Percentiles rank a stretch among this genome's conserved stretches.
Evolutionary conservation across 331 rosid genomes (phyloP).

Genomic region (Quercus tomentella): DNA sequence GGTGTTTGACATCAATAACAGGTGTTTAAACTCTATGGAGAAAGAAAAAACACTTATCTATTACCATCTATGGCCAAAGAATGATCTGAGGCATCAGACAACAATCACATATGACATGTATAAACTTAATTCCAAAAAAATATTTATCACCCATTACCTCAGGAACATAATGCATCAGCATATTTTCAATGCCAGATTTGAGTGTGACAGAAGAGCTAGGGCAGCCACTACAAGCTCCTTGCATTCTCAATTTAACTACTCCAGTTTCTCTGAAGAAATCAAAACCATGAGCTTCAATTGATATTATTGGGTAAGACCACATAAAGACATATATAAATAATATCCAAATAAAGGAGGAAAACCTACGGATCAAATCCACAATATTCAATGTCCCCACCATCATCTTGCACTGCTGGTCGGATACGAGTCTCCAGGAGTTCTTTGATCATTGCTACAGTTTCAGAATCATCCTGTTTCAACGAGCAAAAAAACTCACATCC

Average conservation of each 20-base stretch:
- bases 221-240: constrained; percentile 99
- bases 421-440: constrained; percentile 88
- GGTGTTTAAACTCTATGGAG: not conserved
- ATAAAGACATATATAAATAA: not conserved
- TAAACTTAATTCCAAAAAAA: constrained; percentile 3
- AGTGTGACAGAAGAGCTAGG: constrained; percentile 97
- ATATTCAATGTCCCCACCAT: constrained; percentile 92
- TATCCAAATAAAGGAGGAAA: constrained; percentile 6
- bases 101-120: constrained; percentile 7
- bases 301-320: not conserved
- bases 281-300: not conserved
- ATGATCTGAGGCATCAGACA: not conserved
- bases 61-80: not conserved
- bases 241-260: constrained; percentile 81
- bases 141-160: constrained; percentile 55
- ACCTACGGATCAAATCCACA: constrained; percentile 66
- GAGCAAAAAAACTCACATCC: not conserved
- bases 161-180: constrained; percentile 98
- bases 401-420: constrained; percentile 91
- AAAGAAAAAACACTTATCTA: not conserved
- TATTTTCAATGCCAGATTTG: constrained; percentile 97
- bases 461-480: constrained; percentile 76
- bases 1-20: not conserved
- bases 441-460: constrained; percentile 88
- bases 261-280: constrained; percentile 70